Conservation (phyloP, 345 rosid genomes). For the Carallia brachiata region DNA sequence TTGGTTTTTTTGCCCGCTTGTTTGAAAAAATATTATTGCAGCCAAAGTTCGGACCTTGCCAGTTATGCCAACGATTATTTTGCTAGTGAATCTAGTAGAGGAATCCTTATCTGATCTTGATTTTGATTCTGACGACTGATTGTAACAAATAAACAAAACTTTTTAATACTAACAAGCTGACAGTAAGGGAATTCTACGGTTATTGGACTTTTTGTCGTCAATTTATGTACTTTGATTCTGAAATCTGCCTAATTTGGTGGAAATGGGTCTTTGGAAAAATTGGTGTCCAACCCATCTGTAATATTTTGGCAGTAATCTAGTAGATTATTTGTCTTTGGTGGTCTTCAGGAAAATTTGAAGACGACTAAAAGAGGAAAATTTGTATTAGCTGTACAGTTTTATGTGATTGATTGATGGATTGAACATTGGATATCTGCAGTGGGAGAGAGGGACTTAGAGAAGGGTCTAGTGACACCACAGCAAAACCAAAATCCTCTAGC, state of each 20-base stretch:
- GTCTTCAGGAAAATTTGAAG: no score
- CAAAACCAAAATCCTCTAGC: slow-evolving; percentile 38
- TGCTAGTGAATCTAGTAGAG: background rate
- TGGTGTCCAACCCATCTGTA: background rate
- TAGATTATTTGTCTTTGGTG: no score
- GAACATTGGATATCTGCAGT: slow-evolving; percentile 27
- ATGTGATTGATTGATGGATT: slow-evolving; percentile 9
- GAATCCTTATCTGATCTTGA: background rate
- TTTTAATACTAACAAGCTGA: background rate
- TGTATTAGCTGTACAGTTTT: slow-evolving; percentile 18
- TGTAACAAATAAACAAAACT: background rate
- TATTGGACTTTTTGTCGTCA: background rate
- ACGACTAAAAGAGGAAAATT: slow-evolving; percentile 20
- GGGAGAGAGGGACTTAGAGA: slow-evolving; percentile 71
- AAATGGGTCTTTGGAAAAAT: background rate
- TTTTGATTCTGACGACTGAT: no score
- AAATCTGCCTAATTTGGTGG: slow-evolving; percentile 1
- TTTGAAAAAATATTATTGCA: background rate
- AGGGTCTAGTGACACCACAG: slow-evolving; percentile 39
- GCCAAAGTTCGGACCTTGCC: background rate
- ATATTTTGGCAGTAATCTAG: background rate
- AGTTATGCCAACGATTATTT: background rate
- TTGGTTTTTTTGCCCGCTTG: background rate
- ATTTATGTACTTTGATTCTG: background rate
- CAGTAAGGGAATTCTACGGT: background rate